These are phyloP conservation scores for Ambrosia trifida DNA, from an alignment of 129 eudicot genomes.

Conservation along the genomic window DNA sequence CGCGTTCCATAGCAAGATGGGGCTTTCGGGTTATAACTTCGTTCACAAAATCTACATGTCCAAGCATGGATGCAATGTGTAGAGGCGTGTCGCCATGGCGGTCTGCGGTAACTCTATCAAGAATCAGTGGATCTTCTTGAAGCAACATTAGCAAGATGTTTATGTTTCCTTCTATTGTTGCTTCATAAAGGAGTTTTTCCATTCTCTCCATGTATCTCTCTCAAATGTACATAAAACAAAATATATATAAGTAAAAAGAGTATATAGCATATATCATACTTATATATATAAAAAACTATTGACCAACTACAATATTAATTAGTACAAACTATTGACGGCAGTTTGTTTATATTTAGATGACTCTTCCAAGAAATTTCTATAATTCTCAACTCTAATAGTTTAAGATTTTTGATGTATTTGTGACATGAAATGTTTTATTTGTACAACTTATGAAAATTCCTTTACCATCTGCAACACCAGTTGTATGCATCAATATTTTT, in stretches of 20 bases:
- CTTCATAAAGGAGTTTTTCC: conserved; percentile 38
- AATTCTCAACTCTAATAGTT: too few species aligned
- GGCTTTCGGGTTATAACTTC: conserved; percentile 41
- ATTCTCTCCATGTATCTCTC: conserved; percentile 13
- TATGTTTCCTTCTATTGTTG: conserved; percentile 39
- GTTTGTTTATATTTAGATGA: too few species aligned
- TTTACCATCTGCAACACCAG: too few species aligned
- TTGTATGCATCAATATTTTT: too few species aligned
- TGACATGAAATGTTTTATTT: too few species aligned
- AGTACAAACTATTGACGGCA: too few species aligned
- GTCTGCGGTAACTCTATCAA: conserved; percentile 33
- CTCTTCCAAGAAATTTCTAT: too few species aligned
- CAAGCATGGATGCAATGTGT: conserved; percentile 45
- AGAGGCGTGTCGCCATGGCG: conserved; percentile 37
- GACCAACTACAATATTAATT: too few species aligned
- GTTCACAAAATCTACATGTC: conserved; percentile 38
- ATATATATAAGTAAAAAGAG: not conserved
- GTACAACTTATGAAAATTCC: too few species aligned
- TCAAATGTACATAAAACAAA: not conserved
- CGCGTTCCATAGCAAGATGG: conserved; percentile 31
- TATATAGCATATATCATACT: too few species aligned
- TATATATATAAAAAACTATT: too few species aligned
- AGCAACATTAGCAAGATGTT: conserved; percentile 26
- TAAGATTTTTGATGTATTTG: too few species aligned
- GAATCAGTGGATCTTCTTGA: conserved; percentile 45